These are phyloP conservation scores for Sophora flavescens DNA, from an alignment of 306 rosid genomes.

Conservation along the genomic window DNA sequence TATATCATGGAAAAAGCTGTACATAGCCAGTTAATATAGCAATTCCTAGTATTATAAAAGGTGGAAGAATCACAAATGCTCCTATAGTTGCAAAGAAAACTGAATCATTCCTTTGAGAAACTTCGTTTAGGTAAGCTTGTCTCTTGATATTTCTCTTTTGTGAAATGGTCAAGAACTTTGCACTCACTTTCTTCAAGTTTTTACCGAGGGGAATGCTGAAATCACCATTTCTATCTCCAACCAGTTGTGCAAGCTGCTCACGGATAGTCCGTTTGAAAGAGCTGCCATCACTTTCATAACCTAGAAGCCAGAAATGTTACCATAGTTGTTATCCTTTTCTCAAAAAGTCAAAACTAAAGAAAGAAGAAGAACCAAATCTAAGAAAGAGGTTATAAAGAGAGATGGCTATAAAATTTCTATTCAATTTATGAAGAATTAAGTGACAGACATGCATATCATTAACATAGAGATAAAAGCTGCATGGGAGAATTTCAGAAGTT, in stretches of 20 bases:
- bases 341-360: neutral
- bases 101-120: slow-evolving; percentile 89
- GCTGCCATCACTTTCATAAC: slow-evolving; percentile 76
- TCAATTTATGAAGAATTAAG: neutral
- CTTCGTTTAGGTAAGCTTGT: slow-evolving; percentile 81
- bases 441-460: slow-evolving; percentile 21
- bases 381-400: neutral
- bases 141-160: slow-evolving; percentile 93
- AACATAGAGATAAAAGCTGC: slow-evolving; percentile 6
- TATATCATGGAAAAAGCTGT: slow-evolving; percentile 84
- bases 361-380: neutral
- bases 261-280: slow-evolving; percentile 62
- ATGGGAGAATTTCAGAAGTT: slow-evolving; percentile 2
- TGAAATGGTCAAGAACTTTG: slow-evolving; percentile 79
- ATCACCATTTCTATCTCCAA: slow-evolving; percentile 78
- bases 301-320: slow-evolving; percentile 49
- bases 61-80: slow-evolving; percentile 93
- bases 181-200: slow-evolving; percentile 78
- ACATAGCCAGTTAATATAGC: slow-evolving; percentile 91
- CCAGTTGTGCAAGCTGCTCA: slow-evolving; percentile 74
- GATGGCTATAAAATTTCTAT: neutral
- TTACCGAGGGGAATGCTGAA: slow-evolving; percentile 84
- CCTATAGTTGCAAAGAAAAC: slow-evolving; percentile 91
- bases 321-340: slow-evolving; percentile 28
- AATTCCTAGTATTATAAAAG: slow-evolving; percentile 85